Evolutionary conservation across 1,139 yeast species (phyloP).

Genomic region (Nakaseomyces uthaithaninus): DNA sequence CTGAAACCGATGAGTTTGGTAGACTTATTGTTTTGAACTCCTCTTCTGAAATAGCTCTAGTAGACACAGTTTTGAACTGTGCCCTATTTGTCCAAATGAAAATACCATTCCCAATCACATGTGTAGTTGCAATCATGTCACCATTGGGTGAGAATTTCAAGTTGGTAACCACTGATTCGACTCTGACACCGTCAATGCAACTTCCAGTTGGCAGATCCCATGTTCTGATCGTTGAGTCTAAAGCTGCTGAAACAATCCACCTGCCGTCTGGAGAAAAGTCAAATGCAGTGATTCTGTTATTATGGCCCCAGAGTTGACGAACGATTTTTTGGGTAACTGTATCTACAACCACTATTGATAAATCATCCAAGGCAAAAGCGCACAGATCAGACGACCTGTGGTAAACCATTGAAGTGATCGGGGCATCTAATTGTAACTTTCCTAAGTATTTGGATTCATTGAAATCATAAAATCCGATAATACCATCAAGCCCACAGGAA

Average conservation of each 20-base stretch:
- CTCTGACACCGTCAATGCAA: constrained; percentile 83
- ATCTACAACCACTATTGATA: constrained; percentile 78
- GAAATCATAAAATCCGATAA: constrained; percentile 83
- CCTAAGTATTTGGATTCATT: constrained; percentile 62
- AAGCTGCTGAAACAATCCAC: constrained; percentile 79
- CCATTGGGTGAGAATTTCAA: constrained; percentile 81
- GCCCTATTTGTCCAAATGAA: constrained; percentile 89
- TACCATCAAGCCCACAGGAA: constrained; percentile 81
- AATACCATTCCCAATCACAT: constrained; percentile 84
- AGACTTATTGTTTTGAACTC: constrained; percentile 53
- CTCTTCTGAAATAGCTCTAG: constrained; percentile 68
- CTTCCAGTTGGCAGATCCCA: constrained; percentile 99
- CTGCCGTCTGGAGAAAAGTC: constrained; percentile 95
- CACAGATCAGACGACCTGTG: constrained; percentile 77
- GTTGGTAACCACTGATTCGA: constrained; percentile 71
- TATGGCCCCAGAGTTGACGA: constrained; percentile 84
- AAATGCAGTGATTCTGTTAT: constrained; percentile 77
- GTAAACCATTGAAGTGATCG: constrained; percentile 68
- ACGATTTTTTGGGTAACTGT: constrained; percentile 72
- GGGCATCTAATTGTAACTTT: constrained; percentile 60
- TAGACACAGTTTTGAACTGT: constrained; percentile 63
- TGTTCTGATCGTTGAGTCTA: constrained; percentile 84
- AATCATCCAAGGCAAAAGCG: constrained; percentile 81
- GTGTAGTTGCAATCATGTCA: constrained; percentile 87
- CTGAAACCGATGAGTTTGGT: constrained; percentile 82